Conservation (phyloP, 140 eudicot species). For the Flaveria floridana region DNA sequence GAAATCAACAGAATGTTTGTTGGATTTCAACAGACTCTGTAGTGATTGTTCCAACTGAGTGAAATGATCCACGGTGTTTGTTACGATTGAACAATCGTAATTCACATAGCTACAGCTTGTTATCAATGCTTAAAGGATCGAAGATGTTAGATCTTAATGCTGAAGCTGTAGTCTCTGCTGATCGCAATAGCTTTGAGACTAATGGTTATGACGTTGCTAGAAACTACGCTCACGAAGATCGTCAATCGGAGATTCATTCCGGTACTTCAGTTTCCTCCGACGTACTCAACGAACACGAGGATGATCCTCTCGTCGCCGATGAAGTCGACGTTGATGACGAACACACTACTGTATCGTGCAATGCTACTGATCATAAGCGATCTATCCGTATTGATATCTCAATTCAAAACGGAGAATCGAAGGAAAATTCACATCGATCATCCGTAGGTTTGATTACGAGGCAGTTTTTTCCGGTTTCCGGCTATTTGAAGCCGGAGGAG, state of each 20-base stretch:
- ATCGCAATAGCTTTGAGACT: constrained; percentile 26
- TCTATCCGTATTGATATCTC: constrained; percentile 13
- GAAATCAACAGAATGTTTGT: constrained; percentile 19
- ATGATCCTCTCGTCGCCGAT: constrained; percentile 25
- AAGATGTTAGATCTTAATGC: constrained; percentile 73
- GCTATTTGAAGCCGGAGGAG: constrained; percentile 20
- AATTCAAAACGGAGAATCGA: constrained; percentile 22
- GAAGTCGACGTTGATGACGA: constrained; percentile 16
- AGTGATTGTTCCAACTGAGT: not conserved
- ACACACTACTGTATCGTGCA: constrained; percentile 13
- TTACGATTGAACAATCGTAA: not conserved
- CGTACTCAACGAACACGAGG: constrained; percentile 38
- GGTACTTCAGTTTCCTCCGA: constrained; percentile 43
- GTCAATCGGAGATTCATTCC: constrained; percentile 40
- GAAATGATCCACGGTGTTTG: constrained; percentile 17
- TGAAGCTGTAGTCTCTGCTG: constrained; percentile 31
- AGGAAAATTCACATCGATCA: constrained; percentile 26
- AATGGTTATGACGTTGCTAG: not conserved
- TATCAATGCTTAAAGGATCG: not conserved
- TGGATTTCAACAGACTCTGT: constrained; percentile 12
- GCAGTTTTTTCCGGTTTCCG: constrained; percentile 60
- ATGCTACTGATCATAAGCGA: constrained; percentile 12
- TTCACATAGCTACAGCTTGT: constrained; percentile 11
- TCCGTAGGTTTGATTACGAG: constrained; percentile 39
- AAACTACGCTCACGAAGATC: constrained; percentile 21